Evolutionary conservation across 2,329 filamentous ascomycete species (phyloP), one percentile per base, ranked within the genome.

Genomic region (Cyphellophora attinorum): DNA sequence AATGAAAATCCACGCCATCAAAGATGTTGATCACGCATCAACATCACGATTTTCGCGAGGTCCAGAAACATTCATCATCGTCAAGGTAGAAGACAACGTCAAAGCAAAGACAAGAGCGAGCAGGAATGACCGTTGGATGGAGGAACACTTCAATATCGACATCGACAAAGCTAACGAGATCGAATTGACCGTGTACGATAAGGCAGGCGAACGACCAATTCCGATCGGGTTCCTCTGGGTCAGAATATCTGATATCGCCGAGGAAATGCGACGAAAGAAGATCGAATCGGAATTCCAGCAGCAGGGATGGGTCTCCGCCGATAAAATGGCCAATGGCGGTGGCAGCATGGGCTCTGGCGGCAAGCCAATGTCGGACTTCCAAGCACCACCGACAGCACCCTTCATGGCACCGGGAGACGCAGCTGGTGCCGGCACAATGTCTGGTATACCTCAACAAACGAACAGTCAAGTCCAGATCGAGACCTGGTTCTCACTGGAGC

Each of bases 81-180:
- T 98, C 57, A 98, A 98, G 62, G 89, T 96, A 29, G 91, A 98
- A 64, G 91, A 98, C 60, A 76, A 81, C 34, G 76, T 95, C 42
- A 85, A 93, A 51, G 88, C 86, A 27, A 76, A 86, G 47, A 98
- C 91, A 15, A 85, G 78, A 57, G 74, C 81, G 2, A 85, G 88
- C 6, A 74, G 88, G 38, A 93, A 72, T 42, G 91, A 98, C 60
- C 77, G 77, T 51, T 98, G 89, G 89, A 79, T 86, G 27, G 84
- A 85, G 48, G 91, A 98, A 61, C 75, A 79, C 21, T 91, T 95
- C 59, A 86, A 79, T 39, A 80, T 98, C 42, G 85, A 91, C 45
- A 91, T 98, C 37, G 89, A 96, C 62, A 96, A 96, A 65, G 91
- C 91, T 34, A 98, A 98, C 59, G 91, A 98, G 61, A 85, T 98